Evolutionary conservation across 1,284 basidiomycete genomes (phyloP), one percentile per base, ranked within the genome.

Genomic region (Wolfiporia cocos): DNA sequence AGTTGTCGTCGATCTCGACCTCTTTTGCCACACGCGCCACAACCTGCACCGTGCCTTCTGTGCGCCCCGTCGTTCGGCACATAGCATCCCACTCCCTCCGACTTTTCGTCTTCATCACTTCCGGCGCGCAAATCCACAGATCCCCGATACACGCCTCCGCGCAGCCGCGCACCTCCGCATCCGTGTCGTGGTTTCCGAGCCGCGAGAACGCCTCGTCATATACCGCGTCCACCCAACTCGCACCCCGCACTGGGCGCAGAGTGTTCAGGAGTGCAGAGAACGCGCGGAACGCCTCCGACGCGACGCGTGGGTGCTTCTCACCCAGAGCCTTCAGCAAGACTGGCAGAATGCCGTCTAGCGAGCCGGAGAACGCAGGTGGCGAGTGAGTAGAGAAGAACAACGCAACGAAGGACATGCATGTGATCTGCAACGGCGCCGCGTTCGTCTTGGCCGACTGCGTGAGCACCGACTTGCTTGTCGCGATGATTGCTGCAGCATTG

Each of bases 61-160:
- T 78, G 50, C 81, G 76, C 1, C 94, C 84, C 2, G 84, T 79
- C 3, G 80, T 75, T 34, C 83, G 75, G 55, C 95, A 86, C 42
- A 97, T 81, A 4, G 76, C 77, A 34, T 86, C 82, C 86, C 87
- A 90, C 51, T 90, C 87, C 49, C 74, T 79, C 37, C 74, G 70
- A 36, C 74, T 73, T 58, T 82, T 84, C 2, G 62, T 58, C 51
- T 61, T 72, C 33, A 82, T 68, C 14, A 80, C 67, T 39, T 92
- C 90, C 0, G 87, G 86, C 9, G 92, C 90, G 50, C 82, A 83
- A 28, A 92, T 76, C 74, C 97, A 87, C 4, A 98, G 66, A 55
- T 91, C 86, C 1, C 87, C 92, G 28, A 97, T 75, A 33, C 80
- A 82, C 24, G 85, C 79, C 54, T 98, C 85, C 0, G 92, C 92